Evolutionary conservation across 2,329 filamentous ascomycete genomes (phyloP).

Genomic region (Hypoxylon sp.): DNA sequence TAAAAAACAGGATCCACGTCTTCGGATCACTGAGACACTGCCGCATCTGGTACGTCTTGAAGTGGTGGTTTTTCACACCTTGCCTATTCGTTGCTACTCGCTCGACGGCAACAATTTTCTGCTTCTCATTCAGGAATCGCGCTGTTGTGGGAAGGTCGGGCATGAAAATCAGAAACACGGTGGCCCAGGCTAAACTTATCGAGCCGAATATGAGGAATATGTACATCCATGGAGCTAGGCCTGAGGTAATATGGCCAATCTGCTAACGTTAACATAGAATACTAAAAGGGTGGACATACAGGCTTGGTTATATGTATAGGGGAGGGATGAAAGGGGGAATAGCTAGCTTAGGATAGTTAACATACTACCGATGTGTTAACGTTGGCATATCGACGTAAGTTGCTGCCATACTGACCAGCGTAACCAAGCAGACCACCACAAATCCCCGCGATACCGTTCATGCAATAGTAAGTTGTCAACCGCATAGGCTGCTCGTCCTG

Average conservation of each 20-base stretch:
- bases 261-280: constrained; percentile 13
- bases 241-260: constrained; percentile 50
- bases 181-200: constrained; percentile 47
- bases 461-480: constrained; percentile 48
- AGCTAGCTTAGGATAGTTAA: background rate
- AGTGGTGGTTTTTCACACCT: constrained; percentile 55
- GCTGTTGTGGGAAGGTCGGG: constrained; percentile 50
- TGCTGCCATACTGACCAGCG: constrained; percentile 35
- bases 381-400: background rate
- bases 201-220: constrained; percentile 51
- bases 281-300: background rate
- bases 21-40: constrained; percentile 65
- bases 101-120: constrained; percentile 48
- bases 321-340: no score
- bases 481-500: constrained; percentile 49
- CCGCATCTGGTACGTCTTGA: constrained; percentile 61
- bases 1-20: constrained; percentile 69
- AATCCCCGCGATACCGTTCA: constrained; percentile 50
- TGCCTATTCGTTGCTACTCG: constrained; percentile 48
- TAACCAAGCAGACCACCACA: constrained; percentile 50
- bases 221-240: constrained; percentile 52
- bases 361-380: constrained; percentile 31
- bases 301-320: background rate
- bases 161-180: constrained; percentile 46
- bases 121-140: constrained; percentile 44